Evolutionary conservation across 495 filamentous ascomycete genomes (phyloP), one percentile per base, ranked within the genome.

Genomic region (Neurospora sublineolata): DNA sequence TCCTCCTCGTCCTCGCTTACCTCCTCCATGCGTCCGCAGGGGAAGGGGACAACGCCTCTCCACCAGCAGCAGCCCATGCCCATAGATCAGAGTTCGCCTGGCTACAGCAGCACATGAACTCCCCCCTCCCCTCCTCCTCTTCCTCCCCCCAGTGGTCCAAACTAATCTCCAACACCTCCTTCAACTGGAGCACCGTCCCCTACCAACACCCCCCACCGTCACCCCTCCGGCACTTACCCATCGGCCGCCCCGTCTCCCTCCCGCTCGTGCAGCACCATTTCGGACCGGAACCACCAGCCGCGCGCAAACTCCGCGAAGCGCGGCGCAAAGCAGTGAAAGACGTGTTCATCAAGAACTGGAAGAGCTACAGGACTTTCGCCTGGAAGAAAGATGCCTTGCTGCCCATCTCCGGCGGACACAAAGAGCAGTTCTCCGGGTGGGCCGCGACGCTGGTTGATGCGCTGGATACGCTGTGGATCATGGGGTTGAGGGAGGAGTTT

Each of bases 401-500:
- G 37, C 94, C 94, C 0, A 75, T 92, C 2, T 86, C 85, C 8
- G 89, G 86, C 8, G 78, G 79, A 12, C 86, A 79, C 36, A 83
- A 81, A 11, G 84, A 97, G 76, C 90, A 93, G 2, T 97, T 97
- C 80, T 91, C 88, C 73, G 92, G 91, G 27, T 97, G 94, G 94
- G 94, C 90, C 12, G 94, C 94, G 6, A 97, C 94, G 0, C 77
- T 97, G 68, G 91, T 97, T 1, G 94, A 97, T 82, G 80, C 90
- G 14, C 83, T 97, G 64, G 94, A 97, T 77, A 92, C 91, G 3
- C 81, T 97, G 5, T 97, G 93, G 93, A 94, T 97, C 70, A 93
- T 97, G 91, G 93, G 87, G 9, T 75, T 97, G 77, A 87, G 91
- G 76, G 84, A 90, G 5, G 94, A 97, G 67, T 97, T 97, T 76